These are phyloP conservation scores for Benincasa hispida DNA, from an alignment of 306 rosid genomes.

Conservation along the genomic window DNA sequence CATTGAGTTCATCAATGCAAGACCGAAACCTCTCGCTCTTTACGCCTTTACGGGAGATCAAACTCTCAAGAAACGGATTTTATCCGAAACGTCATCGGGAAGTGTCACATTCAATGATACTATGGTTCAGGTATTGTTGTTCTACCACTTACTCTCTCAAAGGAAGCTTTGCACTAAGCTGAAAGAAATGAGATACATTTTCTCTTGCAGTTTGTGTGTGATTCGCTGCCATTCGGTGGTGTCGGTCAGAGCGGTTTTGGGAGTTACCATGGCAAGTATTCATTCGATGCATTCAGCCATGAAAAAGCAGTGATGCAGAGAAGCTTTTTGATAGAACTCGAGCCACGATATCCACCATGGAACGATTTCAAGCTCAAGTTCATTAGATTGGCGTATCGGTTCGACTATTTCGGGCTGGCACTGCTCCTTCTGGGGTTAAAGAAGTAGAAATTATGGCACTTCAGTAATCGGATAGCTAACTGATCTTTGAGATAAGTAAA, in stretches of 20 bases:
- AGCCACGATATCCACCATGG: constrained; percentile 90
- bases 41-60: constrained; percentile 73
- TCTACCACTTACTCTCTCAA: background rate
- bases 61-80: constrained; percentile 38
- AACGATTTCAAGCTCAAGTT: constrained; percentile 51
- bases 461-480: background rate
- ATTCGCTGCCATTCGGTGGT: constrained; percentile 41
- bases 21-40: constrained; percentile 73
- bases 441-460: background rate
- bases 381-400: constrained; percentile 47
- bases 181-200: background rate
- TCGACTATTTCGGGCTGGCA: constrained; percentile 41
- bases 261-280: constrained; percentile 87
- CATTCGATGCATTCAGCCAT: constrained; percentile 81
- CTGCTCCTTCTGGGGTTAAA: constrained; percentile 47
- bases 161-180: background rate
- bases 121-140: constrained; percentile 51
- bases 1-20: constrained; percentile 54
- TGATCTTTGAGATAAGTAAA: background rate
- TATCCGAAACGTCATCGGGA: constrained; percentile 81
- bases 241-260: constrained; percentile 73
- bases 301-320: constrained; percentile 67
- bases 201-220: constrained; percentile 45
- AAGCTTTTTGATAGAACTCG: constrained; percentile 49
- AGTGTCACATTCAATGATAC: constrained; percentile 67